A percentile compares a stretch with the other conserved stretches of the same genome.
Conservation (phyloP, 164 flowering plant genomes). For the Liriodendron chinense region DNA sequence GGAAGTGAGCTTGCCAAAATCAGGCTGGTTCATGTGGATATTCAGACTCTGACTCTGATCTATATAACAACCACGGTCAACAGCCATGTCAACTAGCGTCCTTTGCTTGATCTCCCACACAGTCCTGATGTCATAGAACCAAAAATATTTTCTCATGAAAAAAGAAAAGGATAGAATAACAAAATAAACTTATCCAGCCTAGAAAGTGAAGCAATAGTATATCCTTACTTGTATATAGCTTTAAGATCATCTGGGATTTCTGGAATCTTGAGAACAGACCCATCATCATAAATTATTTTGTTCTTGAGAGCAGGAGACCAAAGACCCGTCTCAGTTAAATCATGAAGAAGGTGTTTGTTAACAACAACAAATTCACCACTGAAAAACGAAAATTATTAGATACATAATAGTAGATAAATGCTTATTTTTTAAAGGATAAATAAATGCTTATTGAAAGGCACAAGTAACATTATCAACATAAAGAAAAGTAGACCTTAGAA, state of each 20-base stretch:
- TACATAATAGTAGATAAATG: not conserved
- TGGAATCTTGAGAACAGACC: slow-evolving; percentile 73
- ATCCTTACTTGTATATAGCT: slow-evolving; percentile 66
- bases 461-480: not conserved
- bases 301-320: slow-evolving; percentile 93
- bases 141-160: slow-evolving; percentile 10
- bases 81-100: slow-evolving; percentile 95
- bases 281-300: slow-evolving; percentile 74
- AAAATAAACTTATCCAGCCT: slow-evolving; percentile 3
- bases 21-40: slow-evolving; percentile 95
- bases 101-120: slow-evolving; percentile 99
- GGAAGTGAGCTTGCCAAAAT: slow-evolving; percentile 88
- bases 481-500: not conserved
- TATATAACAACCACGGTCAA: slow-evolving; percentile 89
- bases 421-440: not conserved
- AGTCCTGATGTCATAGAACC: slow-evolving; percentile 43
- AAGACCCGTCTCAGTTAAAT: slow-evolving; percentile 92
- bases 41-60: slow-evolving; percentile 97
- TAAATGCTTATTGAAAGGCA: not conserved
- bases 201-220: not conserved
- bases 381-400: slow-evolving; percentile 11
- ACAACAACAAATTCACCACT: slow-evolving; percentile 99
- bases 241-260: slow-evolving; percentile 75
- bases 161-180: not conserved
- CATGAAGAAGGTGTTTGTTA: slow-evolving; percentile 96